phyloP scores from a whole-genome alignment of 345 rosid genomes.

The Linum lewisii region DNA sequence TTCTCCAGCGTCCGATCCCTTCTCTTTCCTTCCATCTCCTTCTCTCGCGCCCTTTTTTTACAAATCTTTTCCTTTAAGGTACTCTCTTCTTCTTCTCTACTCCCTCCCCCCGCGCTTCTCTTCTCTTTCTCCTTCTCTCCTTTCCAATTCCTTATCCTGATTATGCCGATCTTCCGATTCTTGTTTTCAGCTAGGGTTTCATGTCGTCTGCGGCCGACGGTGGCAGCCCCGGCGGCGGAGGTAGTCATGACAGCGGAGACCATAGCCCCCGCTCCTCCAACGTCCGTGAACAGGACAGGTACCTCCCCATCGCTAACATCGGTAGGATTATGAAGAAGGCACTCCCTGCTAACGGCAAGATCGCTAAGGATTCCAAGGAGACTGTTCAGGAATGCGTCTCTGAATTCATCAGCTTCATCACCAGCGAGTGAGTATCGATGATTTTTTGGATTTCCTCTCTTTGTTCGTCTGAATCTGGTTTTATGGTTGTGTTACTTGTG shows the following conservation, averaged over 20 bases:
- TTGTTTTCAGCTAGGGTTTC: constrained; percentile 21
- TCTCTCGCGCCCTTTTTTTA: constrained; percentile 58
- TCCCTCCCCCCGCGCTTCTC: background rate
- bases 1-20: constrained; percentile 96
- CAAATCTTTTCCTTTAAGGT: constrained; percentile 21
- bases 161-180: constrained; percentile 1
- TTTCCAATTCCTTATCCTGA: background rate
- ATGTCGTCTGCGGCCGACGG: constrained; percentile 40
- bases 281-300: constrained; percentile 89
- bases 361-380: constrained; percentile 96
- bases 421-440: constrained; percentile 71
- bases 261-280: constrained; percentile 66
- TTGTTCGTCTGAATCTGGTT: background rate
- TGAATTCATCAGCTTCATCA: constrained; percentile 91
- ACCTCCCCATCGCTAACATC: constrained; percentile 85
- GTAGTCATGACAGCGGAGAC: constrained; percentile 81
- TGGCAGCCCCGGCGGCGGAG: constrained; percentile 60
- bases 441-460: background rate
- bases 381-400: constrained; percentile 94
- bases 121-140: background rate
- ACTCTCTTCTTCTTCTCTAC: background rate
- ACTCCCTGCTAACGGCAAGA: constrained; percentile 85
- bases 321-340: constrained; percentile 93
- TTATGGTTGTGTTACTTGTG: constrained; percentile 13
- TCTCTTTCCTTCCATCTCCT: constrained; percentile 22